Evolutionary conservation across 495 filamentous ascomycete species (phyloP).

Genomic region (Podospora bellae-mahoneyi): DNA sequence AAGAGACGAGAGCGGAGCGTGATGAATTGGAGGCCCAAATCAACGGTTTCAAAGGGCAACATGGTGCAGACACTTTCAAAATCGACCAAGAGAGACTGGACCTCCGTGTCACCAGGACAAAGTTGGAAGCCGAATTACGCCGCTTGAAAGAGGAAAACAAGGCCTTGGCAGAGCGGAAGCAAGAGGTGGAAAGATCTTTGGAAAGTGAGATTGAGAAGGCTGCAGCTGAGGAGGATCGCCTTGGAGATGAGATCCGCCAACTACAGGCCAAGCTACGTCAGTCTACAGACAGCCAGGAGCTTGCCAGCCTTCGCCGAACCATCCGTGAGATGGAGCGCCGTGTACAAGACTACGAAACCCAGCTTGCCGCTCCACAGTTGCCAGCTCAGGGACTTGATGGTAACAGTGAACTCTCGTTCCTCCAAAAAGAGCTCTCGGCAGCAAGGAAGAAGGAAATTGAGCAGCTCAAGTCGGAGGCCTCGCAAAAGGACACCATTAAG

Average conservation of each 20-base stretch:
- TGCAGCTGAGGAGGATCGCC: constrained; percentile 53
- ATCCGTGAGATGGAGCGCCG: constrained; percentile 58
- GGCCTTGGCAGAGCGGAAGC: constrained; percentile 47
- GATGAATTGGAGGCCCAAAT: constrained; percentile 61
- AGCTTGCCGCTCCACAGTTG: constrained; percentile 50
- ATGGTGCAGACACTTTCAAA: constrained; percentile 52
- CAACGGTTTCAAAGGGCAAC: constrained; percentile 42
- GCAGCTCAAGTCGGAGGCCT: constrained; percentile 58
- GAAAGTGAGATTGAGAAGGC: constrained; percentile 55
- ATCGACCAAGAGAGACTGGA: constrained; percentile 62
- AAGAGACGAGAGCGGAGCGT: constrained; percentile 58
- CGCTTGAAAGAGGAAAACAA: constrained; percentile 57
- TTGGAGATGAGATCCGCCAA: constrained; percentile 56
- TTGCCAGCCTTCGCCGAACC: constrained; percentile 45
- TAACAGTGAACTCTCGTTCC: constrained; percentile 54
- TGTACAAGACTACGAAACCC: constrained; percentile 55
- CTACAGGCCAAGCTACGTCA: constrained; percentile 49
- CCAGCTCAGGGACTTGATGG: constrained; percentile 47
- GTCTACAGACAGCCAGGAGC: constrained; percentile 49
- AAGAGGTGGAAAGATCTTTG: constrained; percentile 54
- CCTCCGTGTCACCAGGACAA: constrained; percentile 55
- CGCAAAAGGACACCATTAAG: constrained; percentile 54
- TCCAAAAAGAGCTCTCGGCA: constrained; percentile 59
- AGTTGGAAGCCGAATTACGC: constrained; percentile 57
- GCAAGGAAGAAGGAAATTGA: constrained; percentile 62